Evolutionary conservation across 257 asterid species (phyloP).

Genomic region (Asclepias syriaca): DNA sequence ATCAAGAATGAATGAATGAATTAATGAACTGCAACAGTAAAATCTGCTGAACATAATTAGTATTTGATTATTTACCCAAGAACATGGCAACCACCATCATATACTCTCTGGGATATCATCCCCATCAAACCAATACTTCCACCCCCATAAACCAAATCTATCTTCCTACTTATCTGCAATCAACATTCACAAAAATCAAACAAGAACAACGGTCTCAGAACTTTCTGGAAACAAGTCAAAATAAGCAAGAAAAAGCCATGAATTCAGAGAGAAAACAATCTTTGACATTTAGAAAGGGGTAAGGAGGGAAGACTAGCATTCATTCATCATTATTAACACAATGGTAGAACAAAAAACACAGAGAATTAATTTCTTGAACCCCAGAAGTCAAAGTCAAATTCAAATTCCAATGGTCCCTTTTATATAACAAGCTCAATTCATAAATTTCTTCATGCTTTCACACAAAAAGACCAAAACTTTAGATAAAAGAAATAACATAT

Average conservation of each 20-base stretch:
- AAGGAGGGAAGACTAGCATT: not conserved
- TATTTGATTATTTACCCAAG: conserved; percentile 58
- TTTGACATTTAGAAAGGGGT: conserved; percentile 3
- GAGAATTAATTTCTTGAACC: conserved; percentile 3
- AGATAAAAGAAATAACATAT: not conserved
- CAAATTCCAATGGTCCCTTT: conserved; percentile 17
- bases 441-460: conserved; percentile 16
- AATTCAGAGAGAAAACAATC: conserved; percentile 4
- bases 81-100: conserved; percentile 93
- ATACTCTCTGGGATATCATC: conserved; percentile 70
- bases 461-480: conserved; percentile 13
- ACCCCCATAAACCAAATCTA: conserved; percentile 94
- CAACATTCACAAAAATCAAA: conserved; percentile 14
- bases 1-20: conserved; percentile 17
- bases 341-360: not conserved
- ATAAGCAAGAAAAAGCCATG: conserved; percentile 7
- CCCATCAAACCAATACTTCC: conserved; percentile 99
- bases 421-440: conserved; percentile 16
- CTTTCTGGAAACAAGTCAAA: conserved; percentile 9
- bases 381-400: conserved; percentile 17
- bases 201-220: conserved; percentile 8
- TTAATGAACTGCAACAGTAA: not conserved
- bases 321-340: not conserved
- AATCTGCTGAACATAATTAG: not conserved
- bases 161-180: conserved; percentile 77